A percentile compares a stretch with the other conserved stretches of the same genome.
Evolutionary conservation across 306 rosid genomes (phyloP).

Genomic region (Abrus pulchellus): DNA sequence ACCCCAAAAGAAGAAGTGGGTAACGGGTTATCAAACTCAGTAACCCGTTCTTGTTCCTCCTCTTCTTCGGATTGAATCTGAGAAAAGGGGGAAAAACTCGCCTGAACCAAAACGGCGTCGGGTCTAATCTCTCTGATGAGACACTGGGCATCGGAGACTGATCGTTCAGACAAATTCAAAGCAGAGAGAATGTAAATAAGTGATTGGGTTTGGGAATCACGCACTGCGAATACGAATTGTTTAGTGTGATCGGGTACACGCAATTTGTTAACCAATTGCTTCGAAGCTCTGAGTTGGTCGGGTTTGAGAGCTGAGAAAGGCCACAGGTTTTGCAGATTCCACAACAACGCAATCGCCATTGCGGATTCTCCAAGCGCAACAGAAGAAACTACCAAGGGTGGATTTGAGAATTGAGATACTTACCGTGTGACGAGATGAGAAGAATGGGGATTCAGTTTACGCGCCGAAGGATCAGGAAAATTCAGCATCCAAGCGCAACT

Average conservation of each 20-base stretch:
- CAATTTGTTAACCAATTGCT: constrained; percentile 64
- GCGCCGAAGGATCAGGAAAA: background rate
- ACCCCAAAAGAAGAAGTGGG: constrained; percentile 79
- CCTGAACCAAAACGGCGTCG: constrained; percentile 78
- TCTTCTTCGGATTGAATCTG: constrained; percentile 58
- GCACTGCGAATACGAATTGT: constrained; percentile 72
- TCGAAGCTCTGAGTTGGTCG: constrained; percentile 64
- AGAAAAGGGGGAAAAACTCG: constrained; percentile 48
- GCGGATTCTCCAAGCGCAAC: background rate
- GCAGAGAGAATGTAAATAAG: constrained; percentile 74
- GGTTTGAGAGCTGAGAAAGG: constrained; percentile 63
- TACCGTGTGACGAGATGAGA: background rate
- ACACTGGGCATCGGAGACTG: constrained; percentile 63
- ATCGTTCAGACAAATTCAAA: constrained; percentile 71
- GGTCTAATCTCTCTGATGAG: constrained; percentile 71
- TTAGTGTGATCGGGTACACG: constrained; percentile 67
- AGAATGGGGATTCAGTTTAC: background rate
- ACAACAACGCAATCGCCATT: constrained; percentile 65
- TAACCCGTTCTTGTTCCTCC: constrained; percentile 40
- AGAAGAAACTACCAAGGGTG: no score
- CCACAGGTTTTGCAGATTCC: constrained; percentile 72
- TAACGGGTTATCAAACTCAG: constrained; percentile 46
- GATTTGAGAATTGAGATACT: background rate
- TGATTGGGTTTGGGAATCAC: constrained; percentile 65
- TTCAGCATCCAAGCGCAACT: background rate